phyloP scores from a whole-genome alignment of 1,139 yeast genomes.

The Taphrina sp. region DNA sequence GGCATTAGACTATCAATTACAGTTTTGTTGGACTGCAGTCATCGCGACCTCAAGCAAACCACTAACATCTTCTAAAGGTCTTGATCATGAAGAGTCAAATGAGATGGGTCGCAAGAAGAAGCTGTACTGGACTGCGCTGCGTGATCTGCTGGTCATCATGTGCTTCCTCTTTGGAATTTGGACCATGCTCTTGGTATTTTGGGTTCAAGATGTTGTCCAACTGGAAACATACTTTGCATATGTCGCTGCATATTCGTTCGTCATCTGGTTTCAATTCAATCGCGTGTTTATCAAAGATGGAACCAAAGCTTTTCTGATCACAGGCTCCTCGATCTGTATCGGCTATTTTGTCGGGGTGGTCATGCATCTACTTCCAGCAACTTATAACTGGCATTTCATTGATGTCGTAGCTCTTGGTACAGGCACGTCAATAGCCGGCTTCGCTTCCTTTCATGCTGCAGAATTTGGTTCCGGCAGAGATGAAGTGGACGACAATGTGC shows the following conservation, averaged over 20 bases:
- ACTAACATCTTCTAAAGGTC: not conserved
- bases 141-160: conserved; percentile 2
- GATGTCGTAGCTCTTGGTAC: conserved; percentile 7
- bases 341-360: conserved; percentile 10
- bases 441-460: conserved; percentile 7
- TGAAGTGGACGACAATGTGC: conserved; percentile 13
- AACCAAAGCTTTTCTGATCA: conserved; percentile 9
- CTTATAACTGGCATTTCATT: conserved; percentile 4
- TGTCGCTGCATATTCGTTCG: conserved; percentile 8
- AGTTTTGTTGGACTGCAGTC: conserved; percentile 22
- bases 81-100: conserved; percentile 4
- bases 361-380: conserved; percentile 7
- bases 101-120: conserved; percentile 6
- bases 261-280: conserved; percentile 15
- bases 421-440: conserved; percentile 1
- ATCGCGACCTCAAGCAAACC: conserved; percentile 5
- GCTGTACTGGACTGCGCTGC: conserved; percentile 10
- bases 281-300: conserved; percentile 23
- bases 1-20: conserved; percentile 18
- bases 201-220: conserved; percentile 7
- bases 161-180: conserved; percentile 8
- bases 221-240: conserved; percentile 8
- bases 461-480: conserved; percentile 9
- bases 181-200: conserved; percentile 12
- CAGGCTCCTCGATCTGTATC: not conserved